phyloP scores from a whole-genome alignment of 2,329 filamentous ascomycete species.

The Lasiodiplodia citricola region DNA sequence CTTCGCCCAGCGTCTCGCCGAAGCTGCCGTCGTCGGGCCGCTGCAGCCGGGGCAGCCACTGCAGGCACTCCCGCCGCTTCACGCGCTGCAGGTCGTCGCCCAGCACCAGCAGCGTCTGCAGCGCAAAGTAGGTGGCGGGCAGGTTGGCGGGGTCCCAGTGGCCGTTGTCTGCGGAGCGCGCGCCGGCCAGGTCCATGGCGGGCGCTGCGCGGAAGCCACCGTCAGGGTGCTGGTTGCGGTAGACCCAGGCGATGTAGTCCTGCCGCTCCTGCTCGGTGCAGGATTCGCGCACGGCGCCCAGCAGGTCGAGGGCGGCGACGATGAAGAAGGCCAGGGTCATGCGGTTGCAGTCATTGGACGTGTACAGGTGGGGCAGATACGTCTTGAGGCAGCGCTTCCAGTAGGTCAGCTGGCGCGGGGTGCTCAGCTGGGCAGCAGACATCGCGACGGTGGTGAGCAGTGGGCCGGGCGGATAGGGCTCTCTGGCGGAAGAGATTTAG shows the following conservation, averaged over 20 bases:
- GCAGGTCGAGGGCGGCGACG: constrained; percentile 81
- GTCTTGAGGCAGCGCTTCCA: constrained; percentile 88
- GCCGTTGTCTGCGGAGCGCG: constrained; percentile 42
- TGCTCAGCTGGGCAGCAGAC: constrained; percentile 36
- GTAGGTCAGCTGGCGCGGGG: constrained; percentile 75
- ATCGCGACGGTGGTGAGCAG: constrained; percentile 12
- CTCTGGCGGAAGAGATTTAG: neutral
- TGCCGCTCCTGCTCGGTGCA: constrained; percentile 60
- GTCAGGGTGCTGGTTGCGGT: constrained; percentile 80
- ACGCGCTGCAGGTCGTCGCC: constrained; percentile 68
- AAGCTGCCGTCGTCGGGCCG: constrained; percentile 81
- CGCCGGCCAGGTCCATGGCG: constrained; percentile 62
- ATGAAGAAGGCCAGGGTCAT: constrained; percentile 91
- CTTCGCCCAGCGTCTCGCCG: constrained; percentile 75
- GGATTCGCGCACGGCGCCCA: constrained; percentile 66
- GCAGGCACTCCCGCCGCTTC: constrained; percentile 68
- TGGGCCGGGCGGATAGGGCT: constrained; percentile 21
- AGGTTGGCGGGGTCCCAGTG: constrained; percentile 80
- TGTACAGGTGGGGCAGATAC: constrained; percentile 82
- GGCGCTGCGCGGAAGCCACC: constrained; percentile 92
- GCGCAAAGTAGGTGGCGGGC: constrained; percentile 86
- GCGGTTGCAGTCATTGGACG: constrained; percentile 85
- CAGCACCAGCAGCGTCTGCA: constrained; percentile 73
- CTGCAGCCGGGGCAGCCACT: constrained; percentile 79
- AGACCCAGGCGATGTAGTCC: constrained; percentile 75